phyloP scores from a whole-genome alignment of 768 basidiomycete species.

The Xerocomus spinulosus region DNA sequence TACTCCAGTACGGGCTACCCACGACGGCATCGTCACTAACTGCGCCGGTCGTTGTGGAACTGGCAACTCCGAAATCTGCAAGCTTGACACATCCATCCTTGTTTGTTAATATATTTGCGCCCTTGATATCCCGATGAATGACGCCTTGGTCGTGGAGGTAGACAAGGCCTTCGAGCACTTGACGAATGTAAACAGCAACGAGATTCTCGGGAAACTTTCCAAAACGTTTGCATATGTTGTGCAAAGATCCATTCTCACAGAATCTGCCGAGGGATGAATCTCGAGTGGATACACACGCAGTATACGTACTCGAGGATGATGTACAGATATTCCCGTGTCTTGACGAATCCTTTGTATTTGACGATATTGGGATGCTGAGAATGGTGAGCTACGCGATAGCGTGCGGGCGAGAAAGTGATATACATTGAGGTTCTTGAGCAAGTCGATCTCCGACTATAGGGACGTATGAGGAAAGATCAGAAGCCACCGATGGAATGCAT shows the following conservation, averaged over 20 bases:
- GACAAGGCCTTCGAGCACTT: conserved; percentile 91
- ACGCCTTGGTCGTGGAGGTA: conserved; percentile 99
- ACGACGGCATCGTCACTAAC: conserved; percentile 89
- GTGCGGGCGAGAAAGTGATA: conserved; percentile 18
- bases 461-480: conserved; percentile 5
- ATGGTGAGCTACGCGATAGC: conserved; percentile 11
- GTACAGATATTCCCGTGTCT: conserved; percentile 89
- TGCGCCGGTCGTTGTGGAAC: conserved; percentile 66
- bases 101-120: conserved; percentile 96
- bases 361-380: conserved; percentile 92
- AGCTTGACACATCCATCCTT: conserved; percentile 98
- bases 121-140: conserved; percentile 98
- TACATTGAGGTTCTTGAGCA: conserved; percentile 95
- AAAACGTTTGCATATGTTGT: conserved; percentile 93
- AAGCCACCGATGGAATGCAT: not conserved
- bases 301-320: conserved; percentile 86
- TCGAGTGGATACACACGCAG: not conserved
- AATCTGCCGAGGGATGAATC: conserved; percentile 44
- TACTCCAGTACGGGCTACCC: conserved; percentile 98
- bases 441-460: conserved; percentile 86
- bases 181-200: conserved; percentile 94
- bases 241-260: conserved; percentile 97
- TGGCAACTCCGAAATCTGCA: conserved; percentile 98
- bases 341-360: conserved; percentile 98
- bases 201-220: conserved; percentile 98